Percentiles rank a stretch among this genome's conserved stretches.
These are phyloP conservation scores for Cladosporium austrohemisphaericum DNA, from an alignment of 2,329 filamentous ascomycete genomes.

Conservation along the genomic window DNA sequence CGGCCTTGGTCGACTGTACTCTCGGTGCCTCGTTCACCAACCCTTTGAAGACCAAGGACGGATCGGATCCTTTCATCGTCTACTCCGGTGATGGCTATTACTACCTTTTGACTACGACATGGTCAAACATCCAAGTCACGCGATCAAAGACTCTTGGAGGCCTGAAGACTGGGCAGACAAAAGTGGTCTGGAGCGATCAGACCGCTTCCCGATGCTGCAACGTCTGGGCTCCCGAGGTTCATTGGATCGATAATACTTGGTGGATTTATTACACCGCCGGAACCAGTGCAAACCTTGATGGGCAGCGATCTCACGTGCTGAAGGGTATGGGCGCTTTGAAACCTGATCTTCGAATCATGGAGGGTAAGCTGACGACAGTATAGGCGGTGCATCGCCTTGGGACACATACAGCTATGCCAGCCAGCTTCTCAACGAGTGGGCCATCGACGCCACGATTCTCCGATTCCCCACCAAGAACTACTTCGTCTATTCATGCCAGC, in stretches of 20 bases:
- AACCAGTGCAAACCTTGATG: constrained; percentile 39
- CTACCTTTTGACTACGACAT: constrained; percentile 55
- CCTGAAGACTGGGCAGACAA: constrained; percentile 52
- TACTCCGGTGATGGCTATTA: constrained; percentile 51
- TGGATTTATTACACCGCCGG: constrained; percentile 58
- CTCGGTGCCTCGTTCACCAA: constrained; percentile 44
- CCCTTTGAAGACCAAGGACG: constrained; percentile 48
- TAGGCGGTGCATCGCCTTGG: constrained; percentile 52
- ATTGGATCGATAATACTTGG: constrained; percentile 48
- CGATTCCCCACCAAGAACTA: constrained; percentile 49
- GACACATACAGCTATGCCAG: constrained; percentile 50
- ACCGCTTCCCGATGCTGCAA: constrained; percentile 50
- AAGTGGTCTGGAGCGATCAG: constrained; percentile 49
- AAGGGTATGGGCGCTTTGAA: constrained; percentile 24
- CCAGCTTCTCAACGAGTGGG: constrained; percentile 47
- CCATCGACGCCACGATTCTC: constrained; percentile 54
- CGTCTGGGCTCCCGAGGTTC: constrained; percentile 57
- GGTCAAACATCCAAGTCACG: constrained; percentile 54
- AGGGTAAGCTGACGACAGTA: neutral
- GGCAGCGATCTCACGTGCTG: constrained; percentile 52
- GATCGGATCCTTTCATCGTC: constrained; percentile 53
- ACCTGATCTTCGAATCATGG: neutral
- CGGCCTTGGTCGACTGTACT: neutral
- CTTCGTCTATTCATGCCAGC: constrained; percentile 48
- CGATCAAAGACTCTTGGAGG: constrained; percentile 53